Evolutionary conservation across 2,329 filamentous ascomycete species (phyloP).

Genomic region (Sphaerulina vaccinii): DNA sequence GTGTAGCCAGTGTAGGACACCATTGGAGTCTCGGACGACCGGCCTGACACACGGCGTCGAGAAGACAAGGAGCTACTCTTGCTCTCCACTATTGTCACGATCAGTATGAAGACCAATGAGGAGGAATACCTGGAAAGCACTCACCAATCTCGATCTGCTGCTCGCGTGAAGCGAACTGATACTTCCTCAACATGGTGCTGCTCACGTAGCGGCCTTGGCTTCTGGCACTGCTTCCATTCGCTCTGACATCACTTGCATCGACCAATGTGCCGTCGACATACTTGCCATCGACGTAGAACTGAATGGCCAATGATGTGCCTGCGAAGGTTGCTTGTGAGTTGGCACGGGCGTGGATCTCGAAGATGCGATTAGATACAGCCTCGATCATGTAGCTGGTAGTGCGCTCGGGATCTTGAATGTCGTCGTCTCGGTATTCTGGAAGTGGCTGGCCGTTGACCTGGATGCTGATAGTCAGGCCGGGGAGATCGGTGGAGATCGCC

Average conservation of each 20-base stretch:
- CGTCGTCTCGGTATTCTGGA: slow-evolving; percentile 13
- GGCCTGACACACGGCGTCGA: not conserved
- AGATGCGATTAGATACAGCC: slow-evolving; percentile 14
- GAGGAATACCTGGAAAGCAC: not conserved
- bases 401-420: slow-evolving; percentile 9
- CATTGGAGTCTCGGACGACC: not conserved
- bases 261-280: slow-evolving; percentile 16
- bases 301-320: slow-evolving; percentile 9
- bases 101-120: not conserved
- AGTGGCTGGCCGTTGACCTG: slow-evolving; percentile 9
- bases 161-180: slow-evolving; percentile 12
- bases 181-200: slow-evolving; percentile 10
- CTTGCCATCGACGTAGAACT: slow-evolving; percentile 18
- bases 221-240: slow-evolving; percentile 6
- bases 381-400: slow-evolving; percentile 15
- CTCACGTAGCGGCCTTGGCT: slow-evolving; percentile 13
- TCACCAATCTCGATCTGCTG: slow-evolving; percentile 11
- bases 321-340: not conserved
- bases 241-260: not conserved
- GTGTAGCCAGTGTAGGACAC: not conserved
- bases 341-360: slow-evolving; percentile 12
- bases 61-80: slow-evolving; percentile 3
- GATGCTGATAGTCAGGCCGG: slow-evolving; percentile 8
- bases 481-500: slow-evolving; percentile 10
- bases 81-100: slow-evolving; percentile 6